These are phyloP conservation scores for Cercospora zeae-maydis DNA, from an alignment of 2,329 filamentous ascomycete species.

Conservation along the genomic window DNA sequence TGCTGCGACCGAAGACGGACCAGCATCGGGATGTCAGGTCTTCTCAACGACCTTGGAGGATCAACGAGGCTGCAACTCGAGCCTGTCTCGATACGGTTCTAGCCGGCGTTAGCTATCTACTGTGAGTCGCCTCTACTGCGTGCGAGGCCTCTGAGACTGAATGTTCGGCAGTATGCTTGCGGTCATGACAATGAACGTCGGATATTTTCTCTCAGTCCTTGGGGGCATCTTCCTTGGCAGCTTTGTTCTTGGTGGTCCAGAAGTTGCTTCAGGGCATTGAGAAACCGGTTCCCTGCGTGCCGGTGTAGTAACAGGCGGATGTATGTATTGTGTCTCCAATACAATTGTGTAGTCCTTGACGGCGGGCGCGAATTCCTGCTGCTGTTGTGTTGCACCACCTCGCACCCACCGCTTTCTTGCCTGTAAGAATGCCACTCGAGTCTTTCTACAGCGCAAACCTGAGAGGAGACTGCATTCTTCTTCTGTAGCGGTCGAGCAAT, in stretches of 20 bases:
- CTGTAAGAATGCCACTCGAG: neutral
- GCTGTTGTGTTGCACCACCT: neutral
- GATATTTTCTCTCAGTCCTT: slow-evolving; percentile 74
- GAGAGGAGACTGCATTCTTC: too few species aligned
- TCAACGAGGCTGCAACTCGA: slow-evolving; percentile 42
- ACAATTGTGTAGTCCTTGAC: neutral
- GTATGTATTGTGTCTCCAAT: too few species aligned
- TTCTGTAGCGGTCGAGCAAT: too few species aligned
- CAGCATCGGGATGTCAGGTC: neutral
- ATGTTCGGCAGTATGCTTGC: slow-evolving; percentile 68
- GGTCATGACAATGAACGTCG: slow-evolving; percentile 83
- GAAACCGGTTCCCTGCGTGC: too few species aligned
- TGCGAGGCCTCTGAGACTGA: neutral
- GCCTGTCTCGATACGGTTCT: slow-evolving; percentile 66
- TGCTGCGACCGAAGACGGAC: neutral
- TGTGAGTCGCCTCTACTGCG: slow-evolving; percentile 58
- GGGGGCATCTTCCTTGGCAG: slow-evolving; percentile 72
- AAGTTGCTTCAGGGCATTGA: neutral
- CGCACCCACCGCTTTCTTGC: neutral
- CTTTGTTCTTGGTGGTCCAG: neutral
- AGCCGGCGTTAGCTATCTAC: slow-evolving; percentile 71
- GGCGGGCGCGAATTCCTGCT: neutral
- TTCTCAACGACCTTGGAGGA: neutral
- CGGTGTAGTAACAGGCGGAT: neutral
- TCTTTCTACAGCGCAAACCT: too few species aligned